Base-by-base conservation (phyloP, 176 grass and related monocot genomes). In the Triticum turgidum region DNA sequence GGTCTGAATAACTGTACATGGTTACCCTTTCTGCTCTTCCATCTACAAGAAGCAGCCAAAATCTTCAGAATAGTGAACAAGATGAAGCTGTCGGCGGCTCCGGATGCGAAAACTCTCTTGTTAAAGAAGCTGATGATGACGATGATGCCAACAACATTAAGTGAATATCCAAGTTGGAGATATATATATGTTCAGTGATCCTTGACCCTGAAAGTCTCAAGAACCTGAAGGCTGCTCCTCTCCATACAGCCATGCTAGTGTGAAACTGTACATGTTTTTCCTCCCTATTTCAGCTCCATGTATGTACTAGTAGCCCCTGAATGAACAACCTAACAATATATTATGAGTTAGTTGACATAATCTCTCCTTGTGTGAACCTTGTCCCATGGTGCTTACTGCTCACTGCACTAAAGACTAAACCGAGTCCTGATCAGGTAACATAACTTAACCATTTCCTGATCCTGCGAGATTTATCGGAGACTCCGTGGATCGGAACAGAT, bases 331-430 rank as follows among this genome's bases (percentile, higher is more conserved):
- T 7, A 81, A 74, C 27, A 32, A 34, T 76, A 83, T 79, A 29
- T 47, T 76, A 41, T 39, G 21, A 51, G 9, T 64, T 72, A 22
- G 9, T 64, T 72, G 24, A 73, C 38, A 51, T 64, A 61, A 61
- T 37, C 52, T 20, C 14, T 5, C 49, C 32, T 81, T 34, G 68
- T 58, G 32, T 44, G 47, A 27, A 3, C 22, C 24, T 62, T 68
- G 3, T 20, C 65, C 70, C 27, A 35, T 27, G 59, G 2, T 30
- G 9, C 35, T 56, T 56, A 2, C 17, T 20, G 32, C 11, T 74
- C 17, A 24, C 44, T 38, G 29, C 65, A 44, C 42, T 11, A 90
- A 90, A 84, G 56, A 42, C 41, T 42, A 90, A 90, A 84, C 81
- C 34, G 0, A 30, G 89, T 87, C 61, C 24, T 17, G 14, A 33